phyloP scores from a whole-genome alignment of 441 rosid genomes.

The Erodium texanum region DNA sequence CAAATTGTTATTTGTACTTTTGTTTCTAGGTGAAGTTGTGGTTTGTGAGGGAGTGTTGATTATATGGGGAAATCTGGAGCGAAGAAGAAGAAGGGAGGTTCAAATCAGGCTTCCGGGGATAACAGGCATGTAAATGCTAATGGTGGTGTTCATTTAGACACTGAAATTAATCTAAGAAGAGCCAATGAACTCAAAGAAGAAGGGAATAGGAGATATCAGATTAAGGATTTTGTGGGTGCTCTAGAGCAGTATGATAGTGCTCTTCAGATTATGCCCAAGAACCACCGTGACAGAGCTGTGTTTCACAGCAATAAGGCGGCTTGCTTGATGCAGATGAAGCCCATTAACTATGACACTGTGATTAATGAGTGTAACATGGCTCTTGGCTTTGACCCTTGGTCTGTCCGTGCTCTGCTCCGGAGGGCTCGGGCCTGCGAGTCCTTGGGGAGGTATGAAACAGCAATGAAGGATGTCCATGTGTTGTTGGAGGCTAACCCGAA shows the following conservation, averaged over 20 bases:
- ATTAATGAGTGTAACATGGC: conserved; percentile 75
- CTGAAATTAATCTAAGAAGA: conserved; percentile 57
- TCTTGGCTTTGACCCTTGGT: conserved; percentile 71
- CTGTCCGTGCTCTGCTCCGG: conserved; percentile 60
- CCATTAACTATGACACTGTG: conserved; percentile 67
- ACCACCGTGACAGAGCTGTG: conserved; percentile 73
- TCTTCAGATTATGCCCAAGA: conserved; percentile 55
- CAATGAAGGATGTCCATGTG: conserved; percentile 70
- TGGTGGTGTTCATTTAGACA: conserved; percentile 55
- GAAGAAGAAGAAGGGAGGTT: conserved; percentile 60
- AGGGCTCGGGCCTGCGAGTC: conserved; percentile 86
- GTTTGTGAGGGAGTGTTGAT: background rate
- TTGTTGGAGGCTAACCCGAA: conserved; percentile 56
- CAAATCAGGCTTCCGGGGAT: conserved; percentile 38
- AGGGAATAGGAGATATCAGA: conserved; percentile 76
- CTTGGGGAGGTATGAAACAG: conserved; percentile 62
- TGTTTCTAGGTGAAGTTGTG: background rate
- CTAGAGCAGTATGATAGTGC: conserved; percentile 69
- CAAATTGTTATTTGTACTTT: background rate
- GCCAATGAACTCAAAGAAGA: conserved; percentile 95
- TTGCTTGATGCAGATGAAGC: conserved; percentile 97
- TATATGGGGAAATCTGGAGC: conserved; percentile 82
- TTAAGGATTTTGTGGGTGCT: conserved; percentile 66
- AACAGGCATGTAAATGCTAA: conserved; percentile 34
- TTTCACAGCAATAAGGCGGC: conserved; percentile 90